Percentiles rank a stretch among this genome's conserved stretches.
Evolutionary conservation across 305 asterid genomes (phyloP).

Genomic region (Fraxinus sp.): DNA sequence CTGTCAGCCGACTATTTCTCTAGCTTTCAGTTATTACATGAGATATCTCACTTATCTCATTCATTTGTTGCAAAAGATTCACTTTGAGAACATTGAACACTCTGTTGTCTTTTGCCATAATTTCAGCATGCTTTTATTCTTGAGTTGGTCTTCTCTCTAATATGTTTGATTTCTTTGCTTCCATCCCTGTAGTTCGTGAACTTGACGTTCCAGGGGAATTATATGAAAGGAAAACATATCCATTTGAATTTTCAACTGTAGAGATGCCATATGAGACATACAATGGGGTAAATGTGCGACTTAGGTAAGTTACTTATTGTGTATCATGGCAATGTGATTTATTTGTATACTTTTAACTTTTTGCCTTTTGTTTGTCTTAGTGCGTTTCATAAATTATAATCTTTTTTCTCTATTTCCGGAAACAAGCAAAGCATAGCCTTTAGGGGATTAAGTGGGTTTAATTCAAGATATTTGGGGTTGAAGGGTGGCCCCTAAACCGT

Average conservation of each 20-base stretch:
- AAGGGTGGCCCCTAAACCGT: neutral
- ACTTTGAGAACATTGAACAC: neutral
- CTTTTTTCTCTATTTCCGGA: neutral
- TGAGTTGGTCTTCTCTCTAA: neutral
- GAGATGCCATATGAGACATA: constrained; percentile 97
- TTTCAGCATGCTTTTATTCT: constrained; percentile 6
- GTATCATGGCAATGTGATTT: neutral
- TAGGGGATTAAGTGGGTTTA: neutral
- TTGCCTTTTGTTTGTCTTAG: no score
- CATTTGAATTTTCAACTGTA: constrained; percentile 88
- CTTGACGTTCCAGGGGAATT: constrained; percentile 94
- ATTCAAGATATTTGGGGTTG: neutral
- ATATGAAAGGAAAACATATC: constrained; percentile 86
- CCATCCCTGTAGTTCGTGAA: constrained; percentile 64
- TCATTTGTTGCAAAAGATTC: neutral
- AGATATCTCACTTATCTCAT: neutral
- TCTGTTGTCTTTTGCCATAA: neutral
- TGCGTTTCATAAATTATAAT: no score
- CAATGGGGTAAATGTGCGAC: constrained; percentile 90
- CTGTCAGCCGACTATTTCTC: neutral
- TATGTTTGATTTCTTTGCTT: constrained; percentile 15
- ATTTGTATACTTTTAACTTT: no score
- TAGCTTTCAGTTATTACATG: neutral
- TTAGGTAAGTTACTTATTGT: constrained; percentile 53
- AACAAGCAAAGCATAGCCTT: neutral